Evolutionary conservation across 2,329 filamentous ascomycete genomes (phyloP).

Genomic region (Colletotrichum tamarilloi): DNA sequence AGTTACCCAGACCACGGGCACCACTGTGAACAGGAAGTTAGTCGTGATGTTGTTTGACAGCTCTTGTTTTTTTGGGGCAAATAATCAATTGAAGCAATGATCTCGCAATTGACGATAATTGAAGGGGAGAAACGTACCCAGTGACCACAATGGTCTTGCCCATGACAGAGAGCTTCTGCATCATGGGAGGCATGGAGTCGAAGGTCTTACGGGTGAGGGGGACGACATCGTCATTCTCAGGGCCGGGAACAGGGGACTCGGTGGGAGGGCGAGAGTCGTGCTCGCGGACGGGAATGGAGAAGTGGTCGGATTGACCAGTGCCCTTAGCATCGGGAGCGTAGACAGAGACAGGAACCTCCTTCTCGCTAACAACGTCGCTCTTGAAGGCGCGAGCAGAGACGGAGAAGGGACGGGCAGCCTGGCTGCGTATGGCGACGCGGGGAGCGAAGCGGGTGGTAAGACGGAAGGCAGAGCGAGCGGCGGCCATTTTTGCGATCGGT

Average conservation of each 20-base stretch:
- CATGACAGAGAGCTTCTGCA: conserved; percentile 76
- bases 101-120: not conserved
- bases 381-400: conserved; percentile 52
- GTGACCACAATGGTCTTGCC: conserved; percentile 80
- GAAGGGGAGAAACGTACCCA: conserved; percentile 61
- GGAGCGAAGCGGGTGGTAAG: conserved; percentile 37
- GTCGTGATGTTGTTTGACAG: conserved; percentile 9
- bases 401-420: conserved; percentile 49
- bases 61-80: not conserved
- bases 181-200: conserved; percentile 66
- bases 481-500: conserved; percentile 25
- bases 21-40: conserved; percentile 58
- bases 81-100: not conserved
- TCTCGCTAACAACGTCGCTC: conserved; percentile 66
- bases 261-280: conserved; percentile 54
- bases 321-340: conserved; percentile 62
- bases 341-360: conserved; percentile 66
- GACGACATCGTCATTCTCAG: conserved; percentile 59
- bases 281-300: conserved; percentile 63
- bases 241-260: conserved; percentile 50
- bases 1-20: conserved; percentile 80
- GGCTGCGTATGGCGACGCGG: conserved; percentile 43
- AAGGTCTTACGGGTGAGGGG: conserved; percentile 66
- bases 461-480: conserved; percentile 33
- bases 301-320: conserved; percentile 58